phyloP scores from a whole-genome alignment of 768 basidiomycete species.

The Collybia sordida region DNA sequence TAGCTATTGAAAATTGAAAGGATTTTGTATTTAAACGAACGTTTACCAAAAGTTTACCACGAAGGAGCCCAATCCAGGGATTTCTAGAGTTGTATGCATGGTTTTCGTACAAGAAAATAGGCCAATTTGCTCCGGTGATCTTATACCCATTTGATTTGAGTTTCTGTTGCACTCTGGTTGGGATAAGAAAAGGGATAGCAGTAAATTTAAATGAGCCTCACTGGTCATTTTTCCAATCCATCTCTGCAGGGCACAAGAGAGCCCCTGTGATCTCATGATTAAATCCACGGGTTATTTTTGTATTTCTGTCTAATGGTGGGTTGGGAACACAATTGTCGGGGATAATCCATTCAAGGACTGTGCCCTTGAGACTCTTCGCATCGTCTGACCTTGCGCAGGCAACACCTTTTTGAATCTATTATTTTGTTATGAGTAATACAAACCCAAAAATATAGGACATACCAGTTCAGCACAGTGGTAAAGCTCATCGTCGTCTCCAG shows the following conservation, averaged over 20 bases:
- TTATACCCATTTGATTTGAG: too few relatives aligned
- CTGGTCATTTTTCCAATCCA: conserved; percentile 11
- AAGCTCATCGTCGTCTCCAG: conserved; percentile 13
- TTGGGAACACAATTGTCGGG: conserved; percentile 11
- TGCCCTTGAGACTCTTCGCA: conserved; percentile 14
- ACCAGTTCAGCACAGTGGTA: conserved; percentile 15
- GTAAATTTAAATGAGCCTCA: neutral
- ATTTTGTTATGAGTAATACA: too few relatives aligned
- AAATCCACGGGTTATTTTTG: conserved; percentile 7
- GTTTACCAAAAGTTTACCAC: neutral
- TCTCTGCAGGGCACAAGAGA: conserved; percentile 7
- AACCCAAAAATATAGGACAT: neutral
- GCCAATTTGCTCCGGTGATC: too few relatives aligned
- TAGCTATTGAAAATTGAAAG: neutral
- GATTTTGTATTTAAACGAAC: too few relatives aligned
- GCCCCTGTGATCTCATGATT: conserved; percentile 9
- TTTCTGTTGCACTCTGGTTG: too few relatives aligned
- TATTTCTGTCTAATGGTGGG: conserved; percentile 7
- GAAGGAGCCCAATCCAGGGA: neutral
- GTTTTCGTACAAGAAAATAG: neutral
- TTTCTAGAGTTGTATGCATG: neutral
- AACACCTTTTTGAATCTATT: conserved; percentile 22
- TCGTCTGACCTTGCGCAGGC: conserved; percentile 14
- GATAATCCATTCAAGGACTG: conserved; percentile 21
- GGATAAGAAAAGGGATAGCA: neutral